Conservation (phyloP, 495 filamentous ascomycete genomes). For the Aspergillus sclerotioniger region DNA sequence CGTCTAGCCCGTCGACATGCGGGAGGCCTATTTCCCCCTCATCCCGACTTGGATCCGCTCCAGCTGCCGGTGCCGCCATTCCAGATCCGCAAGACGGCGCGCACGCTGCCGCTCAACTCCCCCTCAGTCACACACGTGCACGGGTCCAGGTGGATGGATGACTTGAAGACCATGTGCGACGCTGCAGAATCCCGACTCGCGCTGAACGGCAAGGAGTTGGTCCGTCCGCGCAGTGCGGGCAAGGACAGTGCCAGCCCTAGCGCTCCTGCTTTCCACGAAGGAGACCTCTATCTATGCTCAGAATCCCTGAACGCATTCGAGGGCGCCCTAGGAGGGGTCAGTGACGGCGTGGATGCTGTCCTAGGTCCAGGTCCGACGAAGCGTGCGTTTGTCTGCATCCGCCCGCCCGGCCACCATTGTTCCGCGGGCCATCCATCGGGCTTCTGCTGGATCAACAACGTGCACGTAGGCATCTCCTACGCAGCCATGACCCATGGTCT, state of each 20-base stretch:
- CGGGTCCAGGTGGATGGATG: slow-evolving; percentile 85
- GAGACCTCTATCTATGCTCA: slow-evolving; percentile 84
- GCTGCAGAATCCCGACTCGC: slow-evolving; percentile 71
- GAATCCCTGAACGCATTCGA: slow-evolving; percentile 85
- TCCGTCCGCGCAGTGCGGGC: slow-evolving; percentile 52
- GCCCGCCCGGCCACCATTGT: slow-evolving; percentile 93
- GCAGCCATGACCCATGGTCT: slow-evolving; percentile 76
- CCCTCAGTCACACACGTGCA: slow-evolving; percentile 78
- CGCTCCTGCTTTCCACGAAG: slow-evolving; percentile 63
- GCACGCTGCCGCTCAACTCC: slow-evolving; percentile 62
- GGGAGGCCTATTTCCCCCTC: slow-evolving; percentile 64
- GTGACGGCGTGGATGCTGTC: slow-evolving; percentile 85
- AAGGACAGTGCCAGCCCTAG: slow-evolving; percentile 40
- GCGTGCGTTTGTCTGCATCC: slow-evolving; percentile 78
- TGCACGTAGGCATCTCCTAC: slow-evolving; percentile 93
- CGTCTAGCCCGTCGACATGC: slow-evolving; percentile 77
- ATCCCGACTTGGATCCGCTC: slow-evolving; percentile 50
- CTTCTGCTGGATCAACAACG: slow-evolving; percentile 99
- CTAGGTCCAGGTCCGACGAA: slow-evolving; percentile 58
- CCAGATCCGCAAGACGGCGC: slow-evolving; percentile 69
- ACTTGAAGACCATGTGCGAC: slow-evolving; percentile 80
- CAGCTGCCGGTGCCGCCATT: slow-evolving; percentile 68
- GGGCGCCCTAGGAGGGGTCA: slow-evolving; percentile 83
- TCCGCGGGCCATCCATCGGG: slow-evolving; percentile 83
- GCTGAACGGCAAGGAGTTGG: slow-evolving; percentile 70